Conservation (phyloP, 257 asterid genomes). For the Leonotis leonurus region DNA sequence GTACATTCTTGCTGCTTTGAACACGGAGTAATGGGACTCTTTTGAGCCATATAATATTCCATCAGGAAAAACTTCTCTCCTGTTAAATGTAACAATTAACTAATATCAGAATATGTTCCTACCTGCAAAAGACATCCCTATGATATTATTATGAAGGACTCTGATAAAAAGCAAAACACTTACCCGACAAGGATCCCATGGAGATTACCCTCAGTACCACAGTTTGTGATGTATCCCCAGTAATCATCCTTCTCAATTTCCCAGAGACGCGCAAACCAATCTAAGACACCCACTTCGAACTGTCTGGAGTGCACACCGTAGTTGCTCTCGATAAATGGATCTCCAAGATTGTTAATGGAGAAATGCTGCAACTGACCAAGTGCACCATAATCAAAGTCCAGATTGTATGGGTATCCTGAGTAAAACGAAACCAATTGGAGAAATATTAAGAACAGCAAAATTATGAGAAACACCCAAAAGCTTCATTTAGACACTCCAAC, state of each 20-base stretch:
- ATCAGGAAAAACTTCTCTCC: constrained; percentile 95
- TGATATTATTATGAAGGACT: background rate
- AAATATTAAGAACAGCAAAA: background rate
- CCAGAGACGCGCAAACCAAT: constrained; percentile 95
- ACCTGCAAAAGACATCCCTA: background rate
- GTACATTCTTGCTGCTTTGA: constrained; percentile 98
- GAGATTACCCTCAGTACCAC: constrained; percentile 98
- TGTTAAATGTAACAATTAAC: constrained; percentile 26
- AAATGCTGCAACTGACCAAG: constrained; percentile 85
- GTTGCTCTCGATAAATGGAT: constrained; percentile 96
- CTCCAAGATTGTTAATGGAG: constrained; percentile 88
- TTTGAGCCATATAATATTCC: constrained; percentile 85
- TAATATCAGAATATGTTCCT: constrained; percentile 15
- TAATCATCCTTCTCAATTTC: constrained; percentile 80
- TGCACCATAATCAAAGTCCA: constrained; percentile 95
- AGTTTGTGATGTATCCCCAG: constrained; percentile 95
- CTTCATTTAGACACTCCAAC: constrained; percentile 3
- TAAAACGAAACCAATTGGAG: background rate
- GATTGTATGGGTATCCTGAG: constrained; percentile 90
- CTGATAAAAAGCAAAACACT: constrained; percentile 16
- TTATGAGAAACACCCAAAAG: background rate
- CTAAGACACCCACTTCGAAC: constrained; percentile 92
- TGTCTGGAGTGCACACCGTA: constrained; percentile 95
- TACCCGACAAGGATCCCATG: constrained; percentile 93
- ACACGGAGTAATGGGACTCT: constrained; percentile 92